Base-by-base conservation (phyloP, 345 rosid species). In the Syzygium jambos region DNA sequence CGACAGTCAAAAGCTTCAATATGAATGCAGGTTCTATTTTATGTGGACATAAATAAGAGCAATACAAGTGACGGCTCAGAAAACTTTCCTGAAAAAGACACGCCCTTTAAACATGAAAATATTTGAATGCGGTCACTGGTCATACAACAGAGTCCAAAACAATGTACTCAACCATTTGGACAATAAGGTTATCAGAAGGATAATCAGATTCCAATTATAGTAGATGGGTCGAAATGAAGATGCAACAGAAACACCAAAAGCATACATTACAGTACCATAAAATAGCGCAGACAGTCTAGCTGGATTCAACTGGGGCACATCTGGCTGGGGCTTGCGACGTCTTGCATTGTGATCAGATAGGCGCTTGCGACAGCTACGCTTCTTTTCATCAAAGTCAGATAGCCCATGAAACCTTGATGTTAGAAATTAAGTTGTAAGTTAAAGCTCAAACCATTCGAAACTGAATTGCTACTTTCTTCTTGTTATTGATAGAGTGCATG, bases 281-380 rank as follows among this genome's bases (percentile, higher is more conserved):
- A 90, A 52, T 5, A 91, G 85, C 11, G 95, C 84, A 51, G 93
- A 91, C 51, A 93, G 90, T 34, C 95, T 89, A 73, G 94, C 91
- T 53, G 93, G 88, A 88, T 90, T 94, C 84, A 93, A 78, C 63
- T 90, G 95, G 82, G 91, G 86, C 5, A 93, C 89, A 84, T 93
- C 98, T 41, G 93, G 93, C 83, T 92, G 99, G 85, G 97, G 96
- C 90, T 96, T 97, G 88, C 99, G 97, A 34, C 99, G 98, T 90
- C 99, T 94, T 86, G 98, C 99, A 94, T 97, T 97, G 88, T 97
- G 99, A 93, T 97, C 98, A 85, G 95, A 95, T 85, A 96, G 96
- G 82, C 98, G 98, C 87, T 93, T 90, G 57, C 99, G 95, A 78
- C 99, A 97, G 92, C 99, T 97, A 57, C 98, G 91, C 92, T 96